Evolutionary conservation across 345 rosid genomes (phyloP).

Genomic region (Hypericum perforatum): DNA sequence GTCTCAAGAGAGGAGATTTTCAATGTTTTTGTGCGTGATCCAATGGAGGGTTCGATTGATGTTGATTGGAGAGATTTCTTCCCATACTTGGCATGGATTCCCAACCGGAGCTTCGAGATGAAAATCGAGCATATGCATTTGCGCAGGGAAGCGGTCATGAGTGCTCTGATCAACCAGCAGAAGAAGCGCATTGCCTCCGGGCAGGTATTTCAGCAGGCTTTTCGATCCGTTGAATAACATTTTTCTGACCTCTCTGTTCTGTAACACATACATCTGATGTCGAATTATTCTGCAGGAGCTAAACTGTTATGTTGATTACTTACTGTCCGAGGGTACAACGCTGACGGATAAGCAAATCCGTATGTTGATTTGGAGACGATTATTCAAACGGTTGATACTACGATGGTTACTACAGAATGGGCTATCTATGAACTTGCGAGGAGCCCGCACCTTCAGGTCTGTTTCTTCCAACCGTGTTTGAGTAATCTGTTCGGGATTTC

Average conservation of each 20-base stretch:
- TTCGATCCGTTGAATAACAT: background rate
- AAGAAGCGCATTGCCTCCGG: slow-evolving; percentile 42
- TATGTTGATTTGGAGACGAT: slow-evolving; percentile 63
- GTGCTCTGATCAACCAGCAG: slow-evolving; percentile 44
- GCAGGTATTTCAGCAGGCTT: slow-evolving; percentile 25
- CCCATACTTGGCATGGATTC: slow-evolving; percentile 76
- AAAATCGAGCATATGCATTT: slow-evolving; percentile 37
- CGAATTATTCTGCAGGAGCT: slow-evolving; percentile 27
- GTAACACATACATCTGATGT: slow-evolving; percentile 1
- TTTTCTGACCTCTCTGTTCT: background rate
- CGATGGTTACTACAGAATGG: slow-evolving; percentile 83
- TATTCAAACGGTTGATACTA: slow-evolving; percentile 66
- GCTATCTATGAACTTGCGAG: slow-evolving; percentile 80
- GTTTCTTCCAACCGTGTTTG: background rate
- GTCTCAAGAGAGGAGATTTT: slow-evolving; percentile 49
- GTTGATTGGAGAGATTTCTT: slow-evolving; percentile 98
- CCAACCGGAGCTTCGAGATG: slow-evolving; percentile 42
- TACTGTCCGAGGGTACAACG: slow-evolving; percentile 48
- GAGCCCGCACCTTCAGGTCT: slow-evolving; percentile 47
- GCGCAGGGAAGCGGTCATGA: slow-evolving; percentile 54
- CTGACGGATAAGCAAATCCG: slow-evolving; percentile 53
- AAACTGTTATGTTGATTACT: slow-evolving; percentile 47
- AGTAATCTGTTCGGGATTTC: too few relatives aligned
- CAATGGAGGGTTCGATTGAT: slow-evolving; percentile 74
- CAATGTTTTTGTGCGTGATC: slow-evolving; percentile 46